Base-by-base conservation (phyloP, 2,329 filamentous ascomycete species). In the Sordariomycetes sp. region DNA sequence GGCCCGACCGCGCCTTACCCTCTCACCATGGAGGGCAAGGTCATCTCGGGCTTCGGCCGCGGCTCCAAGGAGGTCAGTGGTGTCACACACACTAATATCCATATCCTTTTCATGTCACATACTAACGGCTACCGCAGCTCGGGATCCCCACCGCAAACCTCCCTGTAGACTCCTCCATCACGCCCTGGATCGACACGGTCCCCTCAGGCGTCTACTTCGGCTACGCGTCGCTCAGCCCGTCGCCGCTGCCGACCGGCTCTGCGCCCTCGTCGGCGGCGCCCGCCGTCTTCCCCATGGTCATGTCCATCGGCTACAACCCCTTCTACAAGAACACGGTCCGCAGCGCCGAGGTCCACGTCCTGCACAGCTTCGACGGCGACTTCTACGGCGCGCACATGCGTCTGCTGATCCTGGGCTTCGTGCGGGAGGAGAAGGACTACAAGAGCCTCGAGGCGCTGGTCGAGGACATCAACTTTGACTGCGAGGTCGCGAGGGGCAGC, bases 111-210 rank as follows among this genome's bases (percentile, higher is more conserved):
- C 8, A 4, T 6, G 14, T 33, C 29, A 33, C 30, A 28, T 24
- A 21, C 32, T 14, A 10, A 35, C 19, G 16, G 16, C 6, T 17
- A 20, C 32, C 12, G 15, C 40, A 93, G 79, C 84, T 96, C 53
- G 90, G 90, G 47, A 95, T 96, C 55, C 92, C 92, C 3, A 96
- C 92, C 2, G 92, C 92, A 54, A 98, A 96, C 66, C 77, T 96
- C 29, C 78, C 78, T 47, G 81, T 90, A 33, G 79, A 82, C 57
- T 68, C 70, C 35, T 49, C 75, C 48, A 57, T 68, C 6, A 61
- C 68, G 21, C 64, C 72, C 8, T 81, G 76, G 76, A 78, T 81
- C 53, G 55, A 61, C 21, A 64, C 72, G 44, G 68, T 84, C 35
- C 66, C 75, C 38, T 85, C 79, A 1, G 92, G 92, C 43, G 84